These are phyloP conservation scores for Globisporangium nagaii DNA, from an alignment of 352 stramenopile genomes.

Conservation along the genomic window DNA sequence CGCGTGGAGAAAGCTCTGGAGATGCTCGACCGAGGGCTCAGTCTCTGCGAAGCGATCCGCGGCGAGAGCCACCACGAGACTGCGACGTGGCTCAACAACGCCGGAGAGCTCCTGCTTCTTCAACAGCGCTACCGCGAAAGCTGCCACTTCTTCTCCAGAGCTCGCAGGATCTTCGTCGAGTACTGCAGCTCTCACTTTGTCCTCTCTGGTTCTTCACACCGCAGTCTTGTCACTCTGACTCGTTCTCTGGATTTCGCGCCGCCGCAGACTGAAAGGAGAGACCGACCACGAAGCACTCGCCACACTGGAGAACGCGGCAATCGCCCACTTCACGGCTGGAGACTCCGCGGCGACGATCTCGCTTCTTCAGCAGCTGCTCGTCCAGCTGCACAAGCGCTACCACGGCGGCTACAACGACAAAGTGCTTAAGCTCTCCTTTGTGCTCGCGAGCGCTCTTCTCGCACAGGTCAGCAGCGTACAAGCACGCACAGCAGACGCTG, in stretches of 20 bases:
- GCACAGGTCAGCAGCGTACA: too few species aligned
- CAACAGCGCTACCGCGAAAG: conserved; percentile 22
- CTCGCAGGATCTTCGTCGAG: conserved; percentile 21
- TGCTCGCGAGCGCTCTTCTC: conserved; percentile 30
- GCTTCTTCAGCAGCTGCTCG: conserved; percentile 26
- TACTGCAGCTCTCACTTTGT: conserved; percentile 6
- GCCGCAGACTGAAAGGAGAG: conserved; percentile 34
- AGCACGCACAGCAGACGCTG: too few species aligned
- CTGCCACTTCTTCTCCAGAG: conserved; percentile 29
- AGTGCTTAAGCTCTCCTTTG: conserved; percentile 29
- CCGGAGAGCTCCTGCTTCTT: conserved; percentile 32
- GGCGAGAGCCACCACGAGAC: conserved; percentile 28
- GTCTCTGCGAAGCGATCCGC: conserved; percentile 32
- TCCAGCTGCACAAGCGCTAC: conserved; percentile 25
- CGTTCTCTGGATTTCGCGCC: too few species aligned
- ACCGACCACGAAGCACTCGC: conserved; percentile 20
- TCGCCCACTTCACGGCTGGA: conserved; percentile 16
- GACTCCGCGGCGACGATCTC: conserved; percentile 15
- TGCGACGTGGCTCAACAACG: conserved; percentile 38
- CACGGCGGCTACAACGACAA: conserved; percentile 45
- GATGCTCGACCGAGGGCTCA: conserved; percentile 33
- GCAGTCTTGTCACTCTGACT: background rate
- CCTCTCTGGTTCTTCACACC: background rate
- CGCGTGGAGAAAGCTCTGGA: conserved; percentile 23
- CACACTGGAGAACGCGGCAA: conserved; percentile 47